phyloP scores from a whole-genome alignment of 305 asterid genomes.

The Solanum aculeatissimum region DNA sequence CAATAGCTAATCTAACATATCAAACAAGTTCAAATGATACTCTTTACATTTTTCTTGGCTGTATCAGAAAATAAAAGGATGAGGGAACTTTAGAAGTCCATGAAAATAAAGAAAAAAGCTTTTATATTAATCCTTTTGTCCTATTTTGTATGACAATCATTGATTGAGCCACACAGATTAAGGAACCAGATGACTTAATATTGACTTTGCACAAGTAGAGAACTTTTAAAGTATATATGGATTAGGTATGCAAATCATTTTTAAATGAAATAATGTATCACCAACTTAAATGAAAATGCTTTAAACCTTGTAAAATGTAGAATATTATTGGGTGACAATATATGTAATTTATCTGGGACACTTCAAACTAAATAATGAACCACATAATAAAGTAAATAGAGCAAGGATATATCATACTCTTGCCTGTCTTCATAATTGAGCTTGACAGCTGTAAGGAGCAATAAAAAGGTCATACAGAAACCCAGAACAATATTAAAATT shows the following conservation, averaged over 20 bases:
- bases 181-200: neutral
- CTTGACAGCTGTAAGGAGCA: slow-evolving; percentile 32
- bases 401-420: slow-evolving; percentile 35
- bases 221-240: neutral
- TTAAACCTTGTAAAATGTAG: neutral
- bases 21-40: neutral
- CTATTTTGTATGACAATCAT: neutral
- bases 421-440: slow-evolving; percentile 39
- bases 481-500: neutral
- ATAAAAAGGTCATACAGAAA: neutral
- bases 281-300: neutral
- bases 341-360: neutral
- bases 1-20: slow-evolving; percentile 1
- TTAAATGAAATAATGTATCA: neutral
- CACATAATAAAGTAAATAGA: neutral
- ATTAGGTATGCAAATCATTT: neutral
- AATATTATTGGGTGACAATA: neutral
- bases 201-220: neutral
- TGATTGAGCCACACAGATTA: neutral
- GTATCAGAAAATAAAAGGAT: neutral
- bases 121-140: neutral
- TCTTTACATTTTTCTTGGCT: neutral
- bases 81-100: neutral
- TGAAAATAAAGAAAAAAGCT: neutral
- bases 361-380: neutral